Base-by-base conservation (phyloP, 148 eudicot species). In the Mesembryanthemum crystallinum region DNA sequence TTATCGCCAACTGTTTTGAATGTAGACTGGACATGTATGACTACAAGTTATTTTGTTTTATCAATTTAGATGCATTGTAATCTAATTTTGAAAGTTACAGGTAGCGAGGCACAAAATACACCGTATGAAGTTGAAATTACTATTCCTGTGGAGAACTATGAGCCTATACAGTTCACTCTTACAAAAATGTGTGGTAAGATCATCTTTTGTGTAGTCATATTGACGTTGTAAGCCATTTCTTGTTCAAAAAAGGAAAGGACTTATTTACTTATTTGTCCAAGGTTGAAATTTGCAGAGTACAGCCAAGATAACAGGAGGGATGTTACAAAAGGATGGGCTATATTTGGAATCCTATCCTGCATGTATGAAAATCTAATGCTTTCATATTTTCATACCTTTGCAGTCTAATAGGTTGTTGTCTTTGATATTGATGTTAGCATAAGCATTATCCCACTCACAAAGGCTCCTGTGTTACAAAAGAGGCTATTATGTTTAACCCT, bases 1-100 rank as follows among this genome's bases (percentile, higher is more conserved):
- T 85, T 94, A 78, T 90, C 98, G 37, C 98, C 98, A 5, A 80
- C 90, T 35, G 77, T 78, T 67, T 78, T 94, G 83, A 79, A 80
- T 75, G 82, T 92, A 55, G 91, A 90, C 57, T 94, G 98, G 98
- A 92, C 88, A 86, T 94, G 98, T 94, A 90, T 76, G 79, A 64
- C 70, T 70, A 12, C 51, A n/a, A 51, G 24, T 55, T 51, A 10
- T 7, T 0, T 37, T 35, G 13, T 35, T 29, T 30, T 51, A 42
- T 43, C 17, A 45, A 21, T 55, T 54, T 51, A 76, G 67, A 32
- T 57, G 61, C 8, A 64, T 39, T 27, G 1, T 58, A 28, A 49
- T 70, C 66, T 76, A 43, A 64, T 1, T 43, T 23, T 66, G 42
- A 23, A 20, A 42, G 4, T 24, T 86, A 65, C 79, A 94, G 98